Percentiles rank a stretch among this genome's conserved stretches.
Evolutionary conservation across 1,284 basidiomycete species (phyloP).

Genomic region (Ustilago curta): DNA sequence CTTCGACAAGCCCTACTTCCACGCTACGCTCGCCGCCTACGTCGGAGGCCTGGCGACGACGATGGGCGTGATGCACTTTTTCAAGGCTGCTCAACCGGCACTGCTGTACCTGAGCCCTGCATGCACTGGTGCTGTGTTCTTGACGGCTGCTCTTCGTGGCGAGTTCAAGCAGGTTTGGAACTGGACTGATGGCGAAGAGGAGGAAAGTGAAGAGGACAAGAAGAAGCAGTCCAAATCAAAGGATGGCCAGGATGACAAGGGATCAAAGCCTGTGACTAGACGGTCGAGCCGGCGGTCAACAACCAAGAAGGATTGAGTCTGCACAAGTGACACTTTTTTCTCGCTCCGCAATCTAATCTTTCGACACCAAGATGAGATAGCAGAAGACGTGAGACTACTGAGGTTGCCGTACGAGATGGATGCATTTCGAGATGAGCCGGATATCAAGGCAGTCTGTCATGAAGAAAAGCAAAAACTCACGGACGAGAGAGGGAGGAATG

Average conservation of each 20-base stretch:
- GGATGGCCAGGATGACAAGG: conserved; percentile 25
- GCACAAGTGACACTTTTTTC: too few species aligned
- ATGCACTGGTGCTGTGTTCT: conserved; percentile 71
- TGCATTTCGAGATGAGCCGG: too few species aligned
- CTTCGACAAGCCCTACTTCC: conserved; percentile 84
- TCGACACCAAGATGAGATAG: background rate
- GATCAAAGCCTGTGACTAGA: conserved; percentile 14
- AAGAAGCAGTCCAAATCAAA: conserved; percentile 23
- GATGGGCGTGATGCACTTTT: conserved; percentile 87
- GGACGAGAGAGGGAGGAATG: too few species aligned
- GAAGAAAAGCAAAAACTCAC: too few species aligned
- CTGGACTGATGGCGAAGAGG: conserved; percentile 58
- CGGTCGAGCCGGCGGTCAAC: conserved; percentile 25
- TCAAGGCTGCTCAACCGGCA: conserved; percentile 86
- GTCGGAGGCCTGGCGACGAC: conserved; percentile 81
- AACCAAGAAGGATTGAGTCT: conserved; percentile 24
- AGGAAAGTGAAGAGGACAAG: conserved; percentile 29
- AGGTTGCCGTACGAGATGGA: too few species aligned
- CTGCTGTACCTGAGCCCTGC: conserved; percentile 82
- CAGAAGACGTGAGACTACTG: too few species aligned
- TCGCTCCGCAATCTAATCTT: too few species aligned
- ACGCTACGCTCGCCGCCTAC: conserved; percentile 79
- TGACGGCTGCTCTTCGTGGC: conserved; percentile 68
- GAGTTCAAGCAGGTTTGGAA: conserved; percentile 67
- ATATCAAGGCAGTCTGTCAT: too few species aligned